Evolutionary conservation across 352 stramenopile genomes (phyloP).

Genomic region (Phytophthora pinifolia): DNA sequence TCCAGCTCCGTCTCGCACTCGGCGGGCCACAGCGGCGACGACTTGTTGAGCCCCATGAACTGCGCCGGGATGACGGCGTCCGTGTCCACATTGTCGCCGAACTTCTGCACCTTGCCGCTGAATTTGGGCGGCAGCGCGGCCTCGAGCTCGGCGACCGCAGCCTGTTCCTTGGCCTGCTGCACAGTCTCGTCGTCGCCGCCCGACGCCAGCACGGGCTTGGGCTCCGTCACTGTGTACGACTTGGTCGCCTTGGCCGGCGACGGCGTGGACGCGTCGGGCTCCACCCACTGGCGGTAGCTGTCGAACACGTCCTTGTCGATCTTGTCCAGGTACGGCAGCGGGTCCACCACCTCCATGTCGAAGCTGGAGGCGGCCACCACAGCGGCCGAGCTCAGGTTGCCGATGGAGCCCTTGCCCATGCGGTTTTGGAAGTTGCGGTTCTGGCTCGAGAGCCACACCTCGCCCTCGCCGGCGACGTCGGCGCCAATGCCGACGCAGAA

Average conservation of each 20-base stretch:
- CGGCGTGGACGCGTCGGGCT: slow-evolving; percentile 29
- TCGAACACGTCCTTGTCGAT: slow-evolving; percentile 78
- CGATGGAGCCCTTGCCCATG: slow-evolving; percentile 83
- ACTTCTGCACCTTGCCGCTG: slow-evolving; percentile 65
- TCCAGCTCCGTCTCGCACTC: slow-evolving; percentile 82
- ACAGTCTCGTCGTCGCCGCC: slow-evolving; percentile 21
- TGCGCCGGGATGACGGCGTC: slow-evolving; percentile 81
- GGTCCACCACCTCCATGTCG: slow-evolving; percentile 74
- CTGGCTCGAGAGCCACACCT: slow-evolving; percentile 83
- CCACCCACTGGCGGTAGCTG: slow-evolving; percentile 76
- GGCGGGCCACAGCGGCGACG: slow-evolving; percentile 72
- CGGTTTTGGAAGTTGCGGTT: slow-evolving; percentile 89
- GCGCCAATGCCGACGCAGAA: slow-evolving; percentile 84
- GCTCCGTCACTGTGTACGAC: slow-evolving; percentile 48
- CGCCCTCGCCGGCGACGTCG: slow-evolving; percentile 67
- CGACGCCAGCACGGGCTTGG: slow-evolving; percentile 42
- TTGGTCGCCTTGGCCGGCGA: slow-evolving; percentile 24
- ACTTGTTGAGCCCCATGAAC: slow-evolving; percentile 83
- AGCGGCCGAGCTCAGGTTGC: slow-evolving; percentile 68
- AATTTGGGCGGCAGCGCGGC: slow-evolving; percentile 57
- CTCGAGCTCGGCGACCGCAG: slow-evolving; percentile 55
- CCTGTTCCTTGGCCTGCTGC: slow-evolving; percentile 58
- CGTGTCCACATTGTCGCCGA: slow-evolving; percentile 83
- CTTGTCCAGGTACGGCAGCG: slow-evolving; percentile 57
- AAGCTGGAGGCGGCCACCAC: slow-evolving; percentile 79